phyloP scores from a whole-genome alignment of 805 yeast species.

The Pichia californica region DNA sequence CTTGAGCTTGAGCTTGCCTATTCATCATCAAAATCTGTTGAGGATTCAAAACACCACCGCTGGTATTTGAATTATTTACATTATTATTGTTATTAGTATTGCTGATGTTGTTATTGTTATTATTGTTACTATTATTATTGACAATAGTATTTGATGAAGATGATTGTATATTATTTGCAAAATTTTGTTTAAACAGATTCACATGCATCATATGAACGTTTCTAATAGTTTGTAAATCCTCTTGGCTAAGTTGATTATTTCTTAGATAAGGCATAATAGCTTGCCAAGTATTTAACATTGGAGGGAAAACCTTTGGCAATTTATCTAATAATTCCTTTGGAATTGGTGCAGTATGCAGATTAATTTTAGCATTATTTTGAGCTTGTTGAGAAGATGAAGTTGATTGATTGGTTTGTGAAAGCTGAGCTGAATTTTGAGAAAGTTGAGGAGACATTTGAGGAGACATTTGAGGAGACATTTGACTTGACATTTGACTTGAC shows the following conservation, averaged over 20 bases:
- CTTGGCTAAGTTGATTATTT: slow-evolving; percentile 47
- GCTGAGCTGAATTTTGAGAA: slow-evolving; percentile 20
- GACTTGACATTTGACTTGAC: no score
- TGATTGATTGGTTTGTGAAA: slow-evolving; percentile 2
- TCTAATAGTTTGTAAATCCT: slow-evolving; percentile 52
- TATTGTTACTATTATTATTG: slow-evolving; percentile 15
- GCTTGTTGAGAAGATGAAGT: slow-evolving; percentile 12
- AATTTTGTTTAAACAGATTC: slow-evolving; percentile 42
- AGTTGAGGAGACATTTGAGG: neutral
- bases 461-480: neutral
- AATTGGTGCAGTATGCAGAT: slow-evolving; percentile 60
- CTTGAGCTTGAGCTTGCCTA: slow-evolving; percentile 22
- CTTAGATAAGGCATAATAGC: slow-evolving; percentile 61
- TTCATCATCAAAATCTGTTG: slow-evolving; percentile 29
- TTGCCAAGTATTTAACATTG: slow-evolving; percentile 74
- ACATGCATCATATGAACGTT: slow-evolving; percentile 63
- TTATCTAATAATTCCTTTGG: slow-evolving; percentile 60
- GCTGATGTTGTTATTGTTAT: slow-evolving; percentile 33
- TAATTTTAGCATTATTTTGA: slow-evolving; percentile 21
- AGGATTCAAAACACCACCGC: slow-evolving; percentile 21
- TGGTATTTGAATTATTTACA: slow-evolving; percentile 7
- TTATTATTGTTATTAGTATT: slow-evolving; percentile 17
- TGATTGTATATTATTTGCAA: slow-evolving; percentile 31
- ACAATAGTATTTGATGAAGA: no score
- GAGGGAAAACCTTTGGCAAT: slow-evolving; percentile 67